Evolutionary conservation across 1,139 yeast genomes (phyloP).

Genomic region (Candida anutae): DNA sequence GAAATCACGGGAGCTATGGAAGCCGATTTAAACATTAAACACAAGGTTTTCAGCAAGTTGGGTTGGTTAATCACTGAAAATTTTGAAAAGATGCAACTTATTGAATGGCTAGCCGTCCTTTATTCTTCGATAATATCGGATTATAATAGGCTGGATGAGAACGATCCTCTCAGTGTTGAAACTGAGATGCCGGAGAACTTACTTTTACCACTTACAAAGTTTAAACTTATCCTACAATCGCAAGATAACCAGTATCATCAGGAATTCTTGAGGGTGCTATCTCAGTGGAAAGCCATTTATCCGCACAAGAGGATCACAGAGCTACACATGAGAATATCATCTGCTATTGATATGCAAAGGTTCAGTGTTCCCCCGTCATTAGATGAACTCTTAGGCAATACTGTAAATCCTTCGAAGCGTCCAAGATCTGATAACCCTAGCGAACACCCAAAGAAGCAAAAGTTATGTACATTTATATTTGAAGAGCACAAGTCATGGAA

Average conservation of each 20-base stretch:
- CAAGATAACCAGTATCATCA: too few relatives aligned
- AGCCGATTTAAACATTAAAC: background rate
- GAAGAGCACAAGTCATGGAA: constrained; percentile 26
- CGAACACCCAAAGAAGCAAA: too few relatives aligned
- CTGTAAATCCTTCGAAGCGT: too few relatives aligned
- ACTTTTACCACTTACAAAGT: background rate
- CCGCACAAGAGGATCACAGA: constrained; percentile 1
- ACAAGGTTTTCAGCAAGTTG: constrained; percentile 1
- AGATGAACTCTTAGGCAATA: constrained; percentile 15
- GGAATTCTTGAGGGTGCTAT: too few relatives aligned
- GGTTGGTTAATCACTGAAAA: constrained; percentile 4
- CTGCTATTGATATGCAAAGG: constrained; percentile 5
- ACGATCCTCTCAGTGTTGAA: background rate
- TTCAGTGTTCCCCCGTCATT: constrained; percentile 17
- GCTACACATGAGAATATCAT: constrained; percentile 4
- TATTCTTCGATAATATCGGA: background rate
- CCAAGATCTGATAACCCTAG: too few relatives aligned
- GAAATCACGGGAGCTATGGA: too few relatives aligned
- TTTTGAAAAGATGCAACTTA: constrained; percentile 9
- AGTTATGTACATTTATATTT: constrained; percentile 22
- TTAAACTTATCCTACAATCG: background rate
- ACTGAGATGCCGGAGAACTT: background rate
- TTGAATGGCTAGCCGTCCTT: constrained; percentile 12
- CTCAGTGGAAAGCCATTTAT: background rate
- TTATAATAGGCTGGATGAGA: background rate